Percentiles rank a stretch among this genome's conserved stretches.
Conservation (phyloP, 148 eudicot species). For the Salicornia ramosissima region DNA sequence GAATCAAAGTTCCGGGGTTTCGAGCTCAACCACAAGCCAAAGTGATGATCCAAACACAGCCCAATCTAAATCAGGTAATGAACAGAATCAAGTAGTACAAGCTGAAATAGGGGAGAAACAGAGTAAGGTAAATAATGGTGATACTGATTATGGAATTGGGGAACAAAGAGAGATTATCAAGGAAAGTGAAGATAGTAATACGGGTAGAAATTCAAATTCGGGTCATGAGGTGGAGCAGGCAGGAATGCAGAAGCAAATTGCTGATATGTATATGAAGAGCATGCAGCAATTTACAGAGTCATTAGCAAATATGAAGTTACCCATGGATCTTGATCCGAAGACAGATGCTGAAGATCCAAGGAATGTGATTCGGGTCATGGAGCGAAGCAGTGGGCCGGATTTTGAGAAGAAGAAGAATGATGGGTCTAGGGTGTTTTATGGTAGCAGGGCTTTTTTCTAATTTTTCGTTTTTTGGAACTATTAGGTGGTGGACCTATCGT, state of each 20-base stretch:
- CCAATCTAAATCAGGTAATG: conserved; percentile 29
- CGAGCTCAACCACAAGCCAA: conserved; percentile 51
- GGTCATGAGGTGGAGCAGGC: conserved; percentile 54
- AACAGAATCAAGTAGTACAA: neutral
- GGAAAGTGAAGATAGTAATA: conserved; percentile 23
- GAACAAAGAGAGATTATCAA: conserved; percentile 14
- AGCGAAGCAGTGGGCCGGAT: conserved; percentile 28
- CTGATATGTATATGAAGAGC: conserved; percentile 77
- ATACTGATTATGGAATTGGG: conserved; percentile 12
- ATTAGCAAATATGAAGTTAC: conserved; percentile 75
- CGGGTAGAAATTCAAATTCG: conserved; percentile 14
- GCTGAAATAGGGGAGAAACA: conserved; percentile 26
- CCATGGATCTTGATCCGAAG: conserved; percentile 52
- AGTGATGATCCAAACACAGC: conserved; percentile 60
- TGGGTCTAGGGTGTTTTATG: conserved; percentile 67
- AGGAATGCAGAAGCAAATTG: conserved; percentile 75
- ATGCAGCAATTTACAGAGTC: conserved; percentile 84
- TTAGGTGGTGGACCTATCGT: too few species aligned
- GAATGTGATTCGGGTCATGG: conserved; percentile 28
- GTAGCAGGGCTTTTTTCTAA: conserved; percentile 76
- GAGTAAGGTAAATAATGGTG: conserved; percentile 12
- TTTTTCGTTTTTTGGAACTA: too few species aligned
- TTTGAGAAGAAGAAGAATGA: conserved; percentile 49
- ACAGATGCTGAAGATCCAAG: conserved; percentile 22
- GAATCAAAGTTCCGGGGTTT: conserved; percentile 34